Evolutionary conservation across 768 basidiomycete species (phyloP), one percentile per base, ranked within the genome.

Genomic region (Antrodiella citrinella): DNA sequence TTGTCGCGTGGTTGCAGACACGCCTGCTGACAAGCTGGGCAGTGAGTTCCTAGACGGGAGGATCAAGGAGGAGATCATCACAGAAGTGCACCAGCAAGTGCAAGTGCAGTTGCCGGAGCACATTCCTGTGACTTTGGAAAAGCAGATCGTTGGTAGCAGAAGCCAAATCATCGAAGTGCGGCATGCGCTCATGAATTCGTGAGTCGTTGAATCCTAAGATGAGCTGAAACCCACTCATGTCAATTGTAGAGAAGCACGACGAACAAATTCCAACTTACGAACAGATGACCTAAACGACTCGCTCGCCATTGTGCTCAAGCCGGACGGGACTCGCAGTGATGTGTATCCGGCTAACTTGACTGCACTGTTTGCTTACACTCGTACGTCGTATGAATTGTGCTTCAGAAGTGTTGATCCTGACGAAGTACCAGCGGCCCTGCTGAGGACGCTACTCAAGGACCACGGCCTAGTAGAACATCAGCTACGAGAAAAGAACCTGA

Each of bases 101-200:
- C 65, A 72, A 20, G 56, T 53, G 35, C 78, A 80, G 55, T 73
- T 82, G 35, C 55, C 51, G 49, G 68, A 73, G 20, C 66, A 76
- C 55, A 65, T 82, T 45, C 77, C 78, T 1, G 63, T 75, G 5
- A 65, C 73, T 20, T 63, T 81, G 45, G 54, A 67, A 15, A 58
- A 75, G 51, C 77, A 80, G 56, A 64, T 63, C 0, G 57, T 63
- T 13, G 72, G 78, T 52, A 74, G 65, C 48, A 69, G 69, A 50
- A 62, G 62, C 46, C 71, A 74, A 50, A 55, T 82, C 42, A 58
- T 61, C 15, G 70, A 72, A 5, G 69, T 77, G 43, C 68, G 68
- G 51, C 64, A 67, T 25, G 74, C 78, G 9, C 59, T 78, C 20
- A 54, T 45, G 12, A 83, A 82, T 62, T 79, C 80, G 81, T 82